Percentiles rank a stretch among this genome's conserved stretches.
These are phyloP conservation scores for Hortiboletus campestris DNA, from an alignment of 768 basidiomycete genomes.

Conservation along the genomic window DNA sequence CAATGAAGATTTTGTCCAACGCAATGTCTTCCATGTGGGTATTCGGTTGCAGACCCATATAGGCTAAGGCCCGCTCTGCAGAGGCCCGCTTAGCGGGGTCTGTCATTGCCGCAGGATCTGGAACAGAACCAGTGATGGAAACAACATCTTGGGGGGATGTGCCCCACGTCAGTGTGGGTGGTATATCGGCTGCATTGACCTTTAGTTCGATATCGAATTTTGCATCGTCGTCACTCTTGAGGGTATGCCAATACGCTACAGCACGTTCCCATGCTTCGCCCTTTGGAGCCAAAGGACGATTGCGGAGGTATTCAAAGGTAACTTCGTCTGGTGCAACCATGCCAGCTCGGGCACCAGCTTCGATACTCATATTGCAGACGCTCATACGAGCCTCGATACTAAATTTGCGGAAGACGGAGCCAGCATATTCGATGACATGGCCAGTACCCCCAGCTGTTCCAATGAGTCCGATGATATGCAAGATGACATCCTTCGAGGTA, in stretches of 20 bases:
- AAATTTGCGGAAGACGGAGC: slow-evolving; percentile 80
- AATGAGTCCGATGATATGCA: slow-evolving; percentile 87
- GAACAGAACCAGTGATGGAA: slow-evolving; percentile 77
- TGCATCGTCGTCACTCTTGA: slow-evolving; percentile 78
- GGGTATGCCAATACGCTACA: slow-evolving; percentile 80
- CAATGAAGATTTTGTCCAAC: slow-evolving; percentile 90
- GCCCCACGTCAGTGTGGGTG: slow-evolving; percentile 91
- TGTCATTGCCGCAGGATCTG: slow-evolving; percentile 65
- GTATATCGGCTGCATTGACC: slow-evolving; percentile 80
- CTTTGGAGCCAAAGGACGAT: slow-evolving; percentile 79
- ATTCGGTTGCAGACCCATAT: slow-evolving; percentile 84
- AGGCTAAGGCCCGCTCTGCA: slow-evolving; percentile 72
- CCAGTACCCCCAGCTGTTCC: slow-evolving; percentile 94
- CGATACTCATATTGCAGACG: slow-evolving; percentile 94
- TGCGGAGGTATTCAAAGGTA: slow-evolving; percentile 80
- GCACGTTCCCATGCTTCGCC: slow-evolving; percentile 85
- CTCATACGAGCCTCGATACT: slow-evolving; percentile 92
- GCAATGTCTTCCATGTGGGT: slow-evolving; percentile 75
- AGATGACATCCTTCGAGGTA: slow-evolving; percentile 85
- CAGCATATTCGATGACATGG: slow-evolving; percentile 88
- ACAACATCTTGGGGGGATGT: slow-evolving; percentile 89
- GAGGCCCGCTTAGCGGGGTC: slow-evolving; percentile 67
- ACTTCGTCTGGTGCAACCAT: slow-evolving; percentile 90
- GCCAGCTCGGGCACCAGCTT: slow-evolving; percentile 88
- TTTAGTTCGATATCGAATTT: slow-evolving; percentile 81